Evolutionary conservation across 148 eudicot species (phyloP).

Genomic region (Spergularia marina): DNA sequence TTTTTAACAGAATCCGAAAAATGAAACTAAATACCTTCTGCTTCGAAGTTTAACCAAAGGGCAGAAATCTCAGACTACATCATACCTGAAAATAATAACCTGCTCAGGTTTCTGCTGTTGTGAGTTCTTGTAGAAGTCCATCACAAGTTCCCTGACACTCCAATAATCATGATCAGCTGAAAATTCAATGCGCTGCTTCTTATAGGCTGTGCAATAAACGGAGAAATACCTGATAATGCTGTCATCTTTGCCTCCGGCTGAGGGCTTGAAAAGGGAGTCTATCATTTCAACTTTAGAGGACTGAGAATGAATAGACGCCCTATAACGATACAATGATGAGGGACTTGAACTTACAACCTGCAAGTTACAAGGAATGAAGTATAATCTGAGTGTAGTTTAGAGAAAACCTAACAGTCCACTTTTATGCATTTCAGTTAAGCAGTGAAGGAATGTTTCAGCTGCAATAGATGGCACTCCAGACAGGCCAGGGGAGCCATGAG

Average conservation of each 20-base stretch:
- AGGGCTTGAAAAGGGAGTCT: constrained; percentile 52
- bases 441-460: constrained; percentile 33
- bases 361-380: background rate
- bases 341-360: constrained; percentile 75
- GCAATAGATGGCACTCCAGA: constrained; percentile 57
- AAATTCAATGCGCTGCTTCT: no score
- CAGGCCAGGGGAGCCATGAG: constrained; percentile 52
- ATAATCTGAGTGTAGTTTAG: no score
- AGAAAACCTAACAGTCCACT: no score
- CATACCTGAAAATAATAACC: constrained; percentile 18
- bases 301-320: constrained; percentile 68
- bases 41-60: background rate
- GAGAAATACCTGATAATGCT: constrained; percentile 57
- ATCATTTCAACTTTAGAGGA: constrained; percentile 73
- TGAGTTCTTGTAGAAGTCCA: constrained; percentile 15
- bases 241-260: constrained; percentile 38
- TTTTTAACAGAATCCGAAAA: no score
- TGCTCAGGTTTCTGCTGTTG: constrained; percentile 14
- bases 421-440: no score
- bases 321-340: constrained; percentile 57
- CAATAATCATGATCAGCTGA: background rate
- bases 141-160: constrained; percentile 19
- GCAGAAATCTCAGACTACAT: background rate
- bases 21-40: background rate
- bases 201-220: background rate